Percentiles rank a stretch among this genome's conserved stretches.
These are phyloP conservation scores for Vaccinium vitisidaea DNA, from an alignment of 148 eudicot genomes.

Conservation along the genomic window DNA sequence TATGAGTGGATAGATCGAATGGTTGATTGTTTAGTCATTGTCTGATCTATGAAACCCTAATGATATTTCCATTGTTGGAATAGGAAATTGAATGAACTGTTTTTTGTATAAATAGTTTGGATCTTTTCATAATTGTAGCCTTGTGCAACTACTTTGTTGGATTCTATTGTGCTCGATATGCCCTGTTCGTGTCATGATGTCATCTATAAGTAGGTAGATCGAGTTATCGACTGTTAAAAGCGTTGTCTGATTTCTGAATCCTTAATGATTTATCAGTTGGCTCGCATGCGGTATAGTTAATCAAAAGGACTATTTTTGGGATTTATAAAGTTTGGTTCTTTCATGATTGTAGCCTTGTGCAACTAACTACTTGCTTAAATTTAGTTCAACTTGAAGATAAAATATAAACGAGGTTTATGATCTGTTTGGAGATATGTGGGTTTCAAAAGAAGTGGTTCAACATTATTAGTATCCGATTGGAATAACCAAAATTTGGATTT, in stretches of 20 bases:
- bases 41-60: background rate
- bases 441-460: background rate
- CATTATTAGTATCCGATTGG: background rate
- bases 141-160: background rate
- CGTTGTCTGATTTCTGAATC: background rate
- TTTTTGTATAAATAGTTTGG: background rate
- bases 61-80: background rate
- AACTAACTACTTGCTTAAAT: too few species aligned
- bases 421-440: background rate
- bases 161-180: background rate
- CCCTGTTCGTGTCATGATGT: background rate
- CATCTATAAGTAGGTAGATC: background rate
- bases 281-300: background rate
- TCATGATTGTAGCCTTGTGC: too few species aligned
- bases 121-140: background rate
- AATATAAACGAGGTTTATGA: too few species aligned
- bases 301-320: background rate
- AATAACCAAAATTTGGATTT: background rate
- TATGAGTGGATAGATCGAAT: background rate
- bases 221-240: background rate
- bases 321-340: background rate
- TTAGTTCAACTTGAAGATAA: too few species aligned
- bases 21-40: constrained; percentile 5
- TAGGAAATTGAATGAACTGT: background rate
- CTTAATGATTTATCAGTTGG: background rate